A percentile compares a stretch with the other conserved stretches of the same genome.
Conservation (phyloP, 495 filamentous ascomycete genomes). For the Aspergillus campestris region DNA sequence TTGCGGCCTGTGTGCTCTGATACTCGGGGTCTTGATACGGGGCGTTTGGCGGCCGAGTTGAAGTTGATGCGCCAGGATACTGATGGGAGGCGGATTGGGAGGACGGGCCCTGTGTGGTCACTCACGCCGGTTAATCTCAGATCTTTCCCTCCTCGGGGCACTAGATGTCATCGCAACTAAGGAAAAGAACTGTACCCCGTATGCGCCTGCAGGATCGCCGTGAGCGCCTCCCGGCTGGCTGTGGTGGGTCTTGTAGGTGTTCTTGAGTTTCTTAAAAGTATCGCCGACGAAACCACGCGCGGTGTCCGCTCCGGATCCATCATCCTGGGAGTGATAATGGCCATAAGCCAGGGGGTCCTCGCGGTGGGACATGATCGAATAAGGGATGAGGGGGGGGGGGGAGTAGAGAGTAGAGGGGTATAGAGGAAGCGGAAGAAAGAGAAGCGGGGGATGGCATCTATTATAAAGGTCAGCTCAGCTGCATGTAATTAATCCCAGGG, state of each 20-base stretch:
- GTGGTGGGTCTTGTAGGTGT: constrained; percentile 32
- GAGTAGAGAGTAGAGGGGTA: neutral
- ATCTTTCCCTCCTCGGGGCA: no score
- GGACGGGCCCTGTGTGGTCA: neutral
- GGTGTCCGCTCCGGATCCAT: constrained; percentile 24
- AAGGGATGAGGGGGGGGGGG: neutral
- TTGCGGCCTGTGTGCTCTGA: constrained; percentile 24
- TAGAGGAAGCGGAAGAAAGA: neutral
- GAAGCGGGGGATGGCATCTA: constrained; percentile 5
- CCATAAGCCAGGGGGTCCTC: constrained; percentile 51
- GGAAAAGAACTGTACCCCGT: neutral
- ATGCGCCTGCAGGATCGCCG: neutral
- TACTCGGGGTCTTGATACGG: constrained; percentile 13
- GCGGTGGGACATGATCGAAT: constrained; percentile 28
- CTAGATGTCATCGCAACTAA: no score
- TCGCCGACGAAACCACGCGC: constrained; percentile 47
- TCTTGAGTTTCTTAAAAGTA: constrained; percentile 41
- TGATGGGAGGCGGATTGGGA: constrained; percentile 3
- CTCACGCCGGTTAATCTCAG: no score
- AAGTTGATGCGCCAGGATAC: constrained; percentile 5
- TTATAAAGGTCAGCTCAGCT: no score
- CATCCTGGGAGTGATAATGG: constrained; percentile 35
- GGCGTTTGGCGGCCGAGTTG: constrained; percentile 9
- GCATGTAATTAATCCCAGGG: no score
- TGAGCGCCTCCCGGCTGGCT: constrained; percentile 4